Conservation (phyloP, 441 rosid genomes). For the Biscutella laevigata region DNA sequence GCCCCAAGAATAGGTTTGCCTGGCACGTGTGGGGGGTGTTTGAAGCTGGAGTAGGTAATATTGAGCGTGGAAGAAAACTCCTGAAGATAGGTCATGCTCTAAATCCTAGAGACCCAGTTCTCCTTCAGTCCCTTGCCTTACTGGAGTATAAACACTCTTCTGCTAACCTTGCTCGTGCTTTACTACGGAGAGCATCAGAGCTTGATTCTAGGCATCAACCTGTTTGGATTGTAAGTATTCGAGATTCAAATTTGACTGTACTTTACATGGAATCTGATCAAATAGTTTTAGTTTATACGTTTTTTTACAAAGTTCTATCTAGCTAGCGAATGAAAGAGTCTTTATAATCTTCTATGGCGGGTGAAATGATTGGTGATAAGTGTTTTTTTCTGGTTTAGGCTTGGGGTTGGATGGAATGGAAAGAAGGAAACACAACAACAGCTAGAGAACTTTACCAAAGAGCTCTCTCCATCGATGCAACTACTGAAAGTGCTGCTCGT, state of each 20-base stretch:
- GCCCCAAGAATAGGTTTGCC: conserved; percentile 90
- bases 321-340: background rate
- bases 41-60: conserved; percentile 64
- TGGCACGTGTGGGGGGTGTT: conserved; percentile 97
- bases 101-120: conserved; percentile 90
- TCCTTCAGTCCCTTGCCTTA: conserved; percentile 85
- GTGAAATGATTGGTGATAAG: conserved; percentile 1
- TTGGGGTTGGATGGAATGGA: conserved; percentile 99
- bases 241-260: background rate
- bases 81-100: conserved; percentile 78
- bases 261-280: background rate
- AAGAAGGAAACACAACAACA: conserved; percentile 71
- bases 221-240: conserved; percentile 80
- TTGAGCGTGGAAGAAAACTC: conserved; percentile 70
- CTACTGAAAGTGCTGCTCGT: conserved; percentile 74
- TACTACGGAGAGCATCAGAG: conserved; percentile 74
- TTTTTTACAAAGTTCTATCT: conserved; percentile 1
- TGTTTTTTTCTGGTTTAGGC: conserved; percentile 44
- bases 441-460: conserved; percentile 76
- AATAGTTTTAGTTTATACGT: background rate
- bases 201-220: conserved; percentile 84
- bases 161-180: conserved; percentile 59
- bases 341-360: conserved; percentile 5
- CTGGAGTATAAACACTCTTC: conserved; percentile 77
- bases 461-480: conserved; percentile 62